These are phyloP conservation scores for Agaricus subrufescens DNA, from an alignment of 768 basidiomycete genomes.

Conservation along the genomic window DNA sequence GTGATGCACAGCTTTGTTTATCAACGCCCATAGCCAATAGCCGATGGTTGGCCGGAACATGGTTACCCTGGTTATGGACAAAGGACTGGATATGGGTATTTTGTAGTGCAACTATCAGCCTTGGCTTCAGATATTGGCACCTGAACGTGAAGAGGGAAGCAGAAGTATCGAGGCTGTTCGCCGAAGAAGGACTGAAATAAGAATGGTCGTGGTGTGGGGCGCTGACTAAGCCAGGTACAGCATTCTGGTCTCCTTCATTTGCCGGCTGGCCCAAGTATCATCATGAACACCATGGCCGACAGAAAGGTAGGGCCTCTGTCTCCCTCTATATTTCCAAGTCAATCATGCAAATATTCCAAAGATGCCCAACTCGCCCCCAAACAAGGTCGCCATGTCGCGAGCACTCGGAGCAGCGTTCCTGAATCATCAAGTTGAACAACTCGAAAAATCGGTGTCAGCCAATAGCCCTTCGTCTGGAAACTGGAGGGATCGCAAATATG, in stretches of 20 bases:
- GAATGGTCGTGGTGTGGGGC: background rate
- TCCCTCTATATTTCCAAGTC: background rate
- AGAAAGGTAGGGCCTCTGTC: slow-evolving; percentile 19
- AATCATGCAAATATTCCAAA: slow-evolving; percentile 1
- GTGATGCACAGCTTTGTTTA: too few relatives aligned
- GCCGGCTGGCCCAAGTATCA: slow-evolving; percentile 7
- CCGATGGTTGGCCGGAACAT: too few relatives aligned
- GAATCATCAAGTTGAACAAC: slow-evolving; percentile 83
- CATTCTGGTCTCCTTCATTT: slow-evolving; percentile 1
- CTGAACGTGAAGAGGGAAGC: too few relatives aligned
- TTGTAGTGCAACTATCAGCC: too few relatives aligned
- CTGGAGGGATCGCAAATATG: slow-evolving; percentile 49
- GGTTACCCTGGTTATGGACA: too few relatives aligned
- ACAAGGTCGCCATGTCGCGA: slow-evolving; percentile 78
- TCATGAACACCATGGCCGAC: slow-evolving; percentile 23
- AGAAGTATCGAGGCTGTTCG: too few relatives aligned
- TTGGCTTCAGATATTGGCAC: too few relatives aligned
- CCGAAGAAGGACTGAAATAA: too few relatives aligned
- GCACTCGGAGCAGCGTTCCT: slow-evolving; percentile 86
- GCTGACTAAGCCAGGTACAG: slow-evolving; percentile 12
- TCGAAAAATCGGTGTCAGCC: slow-evolving; percentile 66
- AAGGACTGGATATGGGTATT: too few relatives aligned
- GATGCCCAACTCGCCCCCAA: slow-evolving; percentile 29
- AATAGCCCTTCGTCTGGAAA: slow-evolving; percentile 49
- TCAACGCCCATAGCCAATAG: too few relatives aligned